Conservation (phyloP, 352 stramenopile species). For the Phytophthora palmivora region DNA sequence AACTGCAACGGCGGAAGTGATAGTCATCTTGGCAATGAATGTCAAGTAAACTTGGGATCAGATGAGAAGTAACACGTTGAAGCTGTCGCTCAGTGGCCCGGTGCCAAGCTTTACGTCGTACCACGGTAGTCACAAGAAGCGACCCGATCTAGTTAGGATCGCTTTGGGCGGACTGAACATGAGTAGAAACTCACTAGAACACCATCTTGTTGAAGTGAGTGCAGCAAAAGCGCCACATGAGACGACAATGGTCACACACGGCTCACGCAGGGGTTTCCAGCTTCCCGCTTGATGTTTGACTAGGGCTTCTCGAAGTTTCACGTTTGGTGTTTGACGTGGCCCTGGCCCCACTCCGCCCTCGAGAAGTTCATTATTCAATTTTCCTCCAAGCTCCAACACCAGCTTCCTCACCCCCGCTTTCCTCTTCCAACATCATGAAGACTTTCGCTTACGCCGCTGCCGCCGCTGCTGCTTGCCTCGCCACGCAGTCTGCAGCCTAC, state of each 20-base stretch:
- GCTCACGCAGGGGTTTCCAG: neutral
- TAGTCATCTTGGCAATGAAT: neutral
- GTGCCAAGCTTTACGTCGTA: slow-evolving; percentile 28
- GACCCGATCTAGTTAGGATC: slow-evolving; percentile 7
- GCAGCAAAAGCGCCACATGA: slow-evolving; percentile 11
- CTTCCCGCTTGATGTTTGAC: neutral
- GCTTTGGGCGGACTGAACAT: neutral
- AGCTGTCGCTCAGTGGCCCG: slow-evolving; percentile 20
- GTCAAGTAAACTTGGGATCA: slow-evolving; percentile 3
- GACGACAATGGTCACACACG: neutral
- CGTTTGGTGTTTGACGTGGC: slow-evolving; percentile 20
- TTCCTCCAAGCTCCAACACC: slow-evolving; percentile 43
- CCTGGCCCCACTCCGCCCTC: neutral
- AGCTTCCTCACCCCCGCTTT: slow-evolving; percentile 13
- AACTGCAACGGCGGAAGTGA: slow-evolving; percentile 9
- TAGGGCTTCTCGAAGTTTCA: too few species aligned
- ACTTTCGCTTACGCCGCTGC: slow-evolving; percentile 38
- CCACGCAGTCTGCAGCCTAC: slow-evolving; percentile 40
- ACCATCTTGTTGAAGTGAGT: slow-evolving; percentile 20
- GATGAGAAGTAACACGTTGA: slow-evolving; percentile 15
- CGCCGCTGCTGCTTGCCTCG: slow-evolving; percentile 29
- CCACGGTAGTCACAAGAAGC: slow-evolving; percentile 20
- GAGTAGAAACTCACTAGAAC: slow-evolving; percentile 6
- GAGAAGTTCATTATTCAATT: slow-evolving; percentile 47
- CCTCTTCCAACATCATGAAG: slow-evolving; percentile 44